Conservation (phyloP, 2,329 filamentous ascomycete genomes). For the Curvularia spicifera region DNA sequence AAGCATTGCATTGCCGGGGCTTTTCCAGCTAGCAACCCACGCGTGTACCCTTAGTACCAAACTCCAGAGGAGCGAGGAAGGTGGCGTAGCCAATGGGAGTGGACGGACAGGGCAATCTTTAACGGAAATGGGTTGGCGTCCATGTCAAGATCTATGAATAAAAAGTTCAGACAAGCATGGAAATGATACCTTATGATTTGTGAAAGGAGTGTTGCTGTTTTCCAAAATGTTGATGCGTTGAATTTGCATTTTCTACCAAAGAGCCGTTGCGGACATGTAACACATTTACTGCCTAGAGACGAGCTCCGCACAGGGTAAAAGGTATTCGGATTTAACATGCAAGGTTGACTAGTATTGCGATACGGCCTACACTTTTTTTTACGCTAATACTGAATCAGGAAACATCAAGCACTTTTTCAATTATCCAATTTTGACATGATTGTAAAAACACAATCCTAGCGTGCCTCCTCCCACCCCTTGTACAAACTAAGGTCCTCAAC, state of each 20-base stretch:
- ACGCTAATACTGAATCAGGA: constrained; percentile 4
- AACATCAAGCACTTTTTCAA: neutral
- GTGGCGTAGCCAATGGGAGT: constrained; percentile 42
- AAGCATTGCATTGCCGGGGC: constrained; percentile 52
- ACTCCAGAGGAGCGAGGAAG: constrained; percentile 40
- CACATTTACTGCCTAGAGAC: too few relatives aligned
- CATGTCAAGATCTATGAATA: constrained; percentile 52
- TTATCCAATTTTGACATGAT: neutral
- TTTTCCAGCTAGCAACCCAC: constrained; percentile 48
- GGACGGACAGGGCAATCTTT: constrained; percentile 46
- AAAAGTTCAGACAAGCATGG: constrained; percentile 47
- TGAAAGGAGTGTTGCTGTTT: constrained; percentile 17
- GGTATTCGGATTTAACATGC: neutral
- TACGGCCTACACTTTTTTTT: constrained; percentile 10
- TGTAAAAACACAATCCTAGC: neutral
- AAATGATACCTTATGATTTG: constrained; percentile 23
- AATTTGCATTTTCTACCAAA: neutral
- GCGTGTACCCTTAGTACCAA: constrained; percentile 51
- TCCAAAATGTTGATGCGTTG: neutral
- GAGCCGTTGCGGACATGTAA: neutral
- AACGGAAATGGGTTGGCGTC: constrained; percentile 50
- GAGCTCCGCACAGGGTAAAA: neutral
- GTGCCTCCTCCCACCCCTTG: constrained; percentile 46
- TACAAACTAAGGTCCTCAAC: constrained; percentile 52
- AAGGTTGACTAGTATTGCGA: neutral